Evolutionary conservation across 768 basidiomycete species (phyloP).

Genomic region (Lactifluus rugatus): DNA sequence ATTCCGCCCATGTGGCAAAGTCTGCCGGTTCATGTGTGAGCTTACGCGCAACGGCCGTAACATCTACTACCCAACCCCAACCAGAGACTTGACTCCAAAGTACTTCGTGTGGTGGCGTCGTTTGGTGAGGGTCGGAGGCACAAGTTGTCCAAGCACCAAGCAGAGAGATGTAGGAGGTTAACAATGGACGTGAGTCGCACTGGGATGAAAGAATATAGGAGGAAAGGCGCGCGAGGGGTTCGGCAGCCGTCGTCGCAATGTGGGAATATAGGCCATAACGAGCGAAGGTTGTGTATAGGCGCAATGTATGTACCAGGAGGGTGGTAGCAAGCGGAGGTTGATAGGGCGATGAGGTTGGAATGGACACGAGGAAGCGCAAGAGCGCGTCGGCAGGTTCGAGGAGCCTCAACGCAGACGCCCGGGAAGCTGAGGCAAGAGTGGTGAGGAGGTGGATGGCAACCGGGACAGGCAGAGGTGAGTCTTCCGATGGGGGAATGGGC

Average conservation of each 20-base stretch:
- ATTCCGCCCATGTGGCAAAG: slow-evolving; percentile 26
- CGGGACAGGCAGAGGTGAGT: slow-evolving; percentile 30
- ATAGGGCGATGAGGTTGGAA: slow-evolving; percentile 40
- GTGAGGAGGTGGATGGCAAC: slow-evolving; percentile 48
- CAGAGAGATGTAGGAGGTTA: slow-evolving; percentile 46
- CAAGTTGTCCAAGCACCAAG: slow-evolving; percentile 69
- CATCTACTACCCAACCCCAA: slow-evolving; percentile 63
- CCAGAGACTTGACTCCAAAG: slow-evolving; percentile 81
- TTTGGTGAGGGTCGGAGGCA: slow-evolving; percentile 84
- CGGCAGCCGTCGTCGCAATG: slow-evolving; percentile 51
- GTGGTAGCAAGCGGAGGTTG: slow-evolving; percentile 28
- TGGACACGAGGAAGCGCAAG: slow-evolving; percentile 58
- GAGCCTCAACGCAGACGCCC: slow-evolving; percentile 53
- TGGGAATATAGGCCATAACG: slow-evolving; percentile 72
- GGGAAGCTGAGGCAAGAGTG: slow-evolving; percentile 52
- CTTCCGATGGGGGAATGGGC: slow-evolving; percentile 34
- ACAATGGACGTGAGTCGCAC: slow-evolving; percentile 31
- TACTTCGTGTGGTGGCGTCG: slow-evolving; percentile 78
- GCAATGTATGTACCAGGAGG: slow-evolving; percentile 49
- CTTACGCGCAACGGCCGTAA: slow-evolving; percentile 31
- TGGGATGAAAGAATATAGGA: slow-evolving; percentile 34
- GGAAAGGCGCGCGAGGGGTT: slow-evolving; percentile 44
- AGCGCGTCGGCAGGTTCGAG: slow-evolving; percentile 51
- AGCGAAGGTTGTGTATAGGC: slow-evolving; percentile 55
- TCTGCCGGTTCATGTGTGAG: slow-evolving; percentile 27